A percentile compares a stretch with the other conserved stretches of the same genome.
Evolutionary conservation across 345 rosid species (phyloP).

Genomic region (Populus euphratica): DNA sequence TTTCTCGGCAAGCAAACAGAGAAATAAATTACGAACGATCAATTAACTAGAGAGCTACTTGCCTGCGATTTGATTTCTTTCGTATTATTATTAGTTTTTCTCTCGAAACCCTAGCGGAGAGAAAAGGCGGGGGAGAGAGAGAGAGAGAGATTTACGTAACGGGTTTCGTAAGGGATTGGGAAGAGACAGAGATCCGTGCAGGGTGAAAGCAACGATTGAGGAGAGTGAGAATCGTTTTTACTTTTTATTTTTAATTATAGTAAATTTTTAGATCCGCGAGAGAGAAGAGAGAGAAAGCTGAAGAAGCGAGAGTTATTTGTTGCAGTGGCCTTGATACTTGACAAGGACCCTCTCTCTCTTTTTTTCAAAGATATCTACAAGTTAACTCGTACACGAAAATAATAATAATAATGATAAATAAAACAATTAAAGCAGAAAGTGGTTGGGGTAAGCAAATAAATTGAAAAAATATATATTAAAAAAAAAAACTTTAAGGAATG

Average conservation of each 20-base stretch:
- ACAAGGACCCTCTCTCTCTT: not conserved
- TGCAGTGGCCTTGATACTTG: not conserved
- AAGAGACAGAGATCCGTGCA: conserved; percentile 18
- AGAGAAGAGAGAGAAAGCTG: not conserved
- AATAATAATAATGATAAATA: no score
- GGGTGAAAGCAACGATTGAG: conserved; percentile 14
- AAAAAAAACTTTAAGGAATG: no score
- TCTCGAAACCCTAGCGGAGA: conserved; percentile 42
- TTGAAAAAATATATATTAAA: no score
- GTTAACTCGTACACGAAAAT: no score
- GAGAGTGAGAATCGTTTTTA: not conserved
- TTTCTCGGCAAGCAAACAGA: conserved; percentile 4
- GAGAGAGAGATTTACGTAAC: conserved; percentile 16
- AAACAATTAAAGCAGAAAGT: no score
- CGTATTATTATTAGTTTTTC: not conserved
- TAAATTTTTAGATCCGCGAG: conserved; percentile 27
- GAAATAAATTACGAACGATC: not conserved
- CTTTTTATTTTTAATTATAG: not conserved
- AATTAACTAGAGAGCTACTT: conserved; percentile 9
- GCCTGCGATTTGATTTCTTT: conserved; percentile 22
- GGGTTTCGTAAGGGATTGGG: conserved; percentile 21
- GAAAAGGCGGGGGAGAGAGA: not conserved
- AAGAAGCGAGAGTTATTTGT: not conserved
- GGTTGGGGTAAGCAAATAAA: no score
- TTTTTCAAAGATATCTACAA: not conserved